Base-by-base conservation (phyloP, 2,329 filamentous ascomycete genomes). In the Pseudofabraea citricarpa region DNA sequence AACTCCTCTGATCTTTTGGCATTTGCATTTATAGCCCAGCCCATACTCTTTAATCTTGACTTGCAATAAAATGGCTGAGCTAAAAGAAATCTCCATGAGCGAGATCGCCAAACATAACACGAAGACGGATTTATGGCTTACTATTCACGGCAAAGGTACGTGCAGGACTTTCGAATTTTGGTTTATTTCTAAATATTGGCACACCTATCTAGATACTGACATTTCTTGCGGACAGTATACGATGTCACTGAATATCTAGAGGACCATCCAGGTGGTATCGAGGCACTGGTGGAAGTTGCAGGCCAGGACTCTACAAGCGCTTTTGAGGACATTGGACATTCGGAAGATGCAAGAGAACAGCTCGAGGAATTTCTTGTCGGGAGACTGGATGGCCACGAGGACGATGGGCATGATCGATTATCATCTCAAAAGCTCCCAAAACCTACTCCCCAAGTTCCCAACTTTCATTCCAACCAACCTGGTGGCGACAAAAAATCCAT, bases 281-380 rank as follows among this genome's bases (percentile, higher is more conserved):
- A 90, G 58, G 79, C 90, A 47, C 71, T 93, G 31, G 71, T 87
- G 46, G 87, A 91, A 50, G 83, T 87, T 21, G 87, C 75, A 54
- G 88, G 88, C 45, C 81, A 83, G 54, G 87, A 93, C 65, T 82
- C 84, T 37, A 87, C 84, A 33, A 82, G 87, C 60, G 84, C 81
- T 32, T 93, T 90, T 58, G 87, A 93, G 67, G 85, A 90, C 57
- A 86, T 88, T 27, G 87, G 87, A 35, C 88, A 94, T 70, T 89
- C 84, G 62, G 33, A 36, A 13, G 33, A 36, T 20, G 33, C 33
- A 36, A 36, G 33, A 36, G 33, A 36, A 19, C 81, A 85, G 54
- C 73, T 86, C 43, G 71, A 77, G 3, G 72, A 71, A 45, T 61
- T 81, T 49, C 60, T 73, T n/a, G 66, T 80, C 51, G 78, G 76